Evolutionary conservation across 2,329 filamentous ascomycete genomes (phyloP).

Genomic region (Talaromyces piceae): DNA sequence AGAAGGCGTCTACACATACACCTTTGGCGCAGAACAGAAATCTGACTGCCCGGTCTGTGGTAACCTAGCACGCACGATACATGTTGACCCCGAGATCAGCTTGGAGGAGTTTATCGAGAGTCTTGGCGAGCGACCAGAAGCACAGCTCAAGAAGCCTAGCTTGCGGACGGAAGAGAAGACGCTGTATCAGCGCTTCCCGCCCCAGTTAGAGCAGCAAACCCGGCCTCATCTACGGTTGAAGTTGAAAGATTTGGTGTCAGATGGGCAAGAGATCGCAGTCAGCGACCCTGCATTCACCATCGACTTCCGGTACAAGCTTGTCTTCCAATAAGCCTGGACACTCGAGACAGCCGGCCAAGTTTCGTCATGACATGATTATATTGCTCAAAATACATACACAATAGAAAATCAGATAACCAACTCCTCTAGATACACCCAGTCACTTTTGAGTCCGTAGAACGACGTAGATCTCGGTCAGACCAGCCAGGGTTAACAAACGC

Average conservation of each 20-base stretch:
- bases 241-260: conserved; percentile 64
- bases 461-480: conserved; percentile 5
- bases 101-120: conserved; percentile 79
- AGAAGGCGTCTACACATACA: conserved; percentile 93
- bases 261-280: conserved; percentile 85
- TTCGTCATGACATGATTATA: not conserved
- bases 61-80: conserved; percentile 66
- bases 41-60: conserved; percentile 93
- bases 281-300: conserved; percentile 84
- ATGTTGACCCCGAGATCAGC: conserved; percentile 62
- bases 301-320: conserved; percentile 55
- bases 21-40: conserved; percentile 91
- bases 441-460: conserved; percentile 8
- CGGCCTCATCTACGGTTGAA: conserved; percentile 73
- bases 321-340: conserved; percentile 31
- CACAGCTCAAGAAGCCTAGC: conserved; percentile 89
- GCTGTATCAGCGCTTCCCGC: conserved; percentile 81
- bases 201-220: conserved; percentile 75
- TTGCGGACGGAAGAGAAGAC: conserved; percentile 74
- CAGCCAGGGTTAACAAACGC: conserved; percentile 21
- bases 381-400: conserved; percentile 12
- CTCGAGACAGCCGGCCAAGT: not conserved
- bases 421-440: conserved; percentile 7
- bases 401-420: conserved; percentile 12
- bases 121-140: conserved; percentile 73